Conservation (phyloP, 73 alveolate species). For the Paramecium primaurelia region DNA sequence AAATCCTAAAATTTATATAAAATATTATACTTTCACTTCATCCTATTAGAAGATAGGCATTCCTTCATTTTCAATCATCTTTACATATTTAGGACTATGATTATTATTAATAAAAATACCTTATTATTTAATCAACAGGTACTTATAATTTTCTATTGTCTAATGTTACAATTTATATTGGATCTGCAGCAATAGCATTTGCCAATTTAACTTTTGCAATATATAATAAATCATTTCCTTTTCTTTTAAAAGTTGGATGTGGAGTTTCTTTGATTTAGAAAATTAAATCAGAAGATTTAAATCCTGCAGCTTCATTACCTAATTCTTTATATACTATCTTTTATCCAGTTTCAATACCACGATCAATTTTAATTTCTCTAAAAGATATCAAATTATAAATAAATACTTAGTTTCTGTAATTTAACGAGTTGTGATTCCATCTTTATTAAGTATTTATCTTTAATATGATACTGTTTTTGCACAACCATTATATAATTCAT, state of each 20-base stretch:
- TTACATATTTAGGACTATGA: slow-evolving; percentile 77
- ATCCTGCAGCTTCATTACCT: slow-evolving; percentile 83
- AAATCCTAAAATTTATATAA: not conserved
- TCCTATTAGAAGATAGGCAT: slow-evolving; percentile 83
- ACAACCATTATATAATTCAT: slow-evolving; percentile 87
- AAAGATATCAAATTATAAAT: not conserved
- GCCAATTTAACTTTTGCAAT: slow-evolving; percentile 69
- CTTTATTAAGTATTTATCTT: slow-evolving; percentile 73
- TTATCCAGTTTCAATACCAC: slow-evolving; percentile 81
- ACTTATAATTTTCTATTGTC: slow-evolving; percentile 52
- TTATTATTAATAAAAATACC: not conserved
- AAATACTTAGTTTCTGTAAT: slow-evolving; percentile 60
- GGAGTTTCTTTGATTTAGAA: slow-evolving; percentile 77
- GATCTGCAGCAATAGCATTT: slow-evolving; percentile 80
- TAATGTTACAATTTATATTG: slow-evolving; percentile 67
- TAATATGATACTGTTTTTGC: slow-evolving; percentile 72
- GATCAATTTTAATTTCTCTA: slow-evolving; percentile 76
- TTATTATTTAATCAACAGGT: slow-evolving; percentile 78
- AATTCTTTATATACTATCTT: slow-evolving; percentile 71
- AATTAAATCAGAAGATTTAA: slow-evolving; percentile 70
- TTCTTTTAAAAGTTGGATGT: slow-evolving; percentile 74
- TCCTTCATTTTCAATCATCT: slow-evolving; percentile 83
- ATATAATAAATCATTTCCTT: slow-evolving; percentile 82
- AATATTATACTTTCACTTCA: slow-evolving; percentile 2
- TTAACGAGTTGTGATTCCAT: slow-evolving; percentile 76